Evolutionary conservation across 1,284 basidiomycete species (phyloP).

Genomic region (Leccinum fallax): DNA sequence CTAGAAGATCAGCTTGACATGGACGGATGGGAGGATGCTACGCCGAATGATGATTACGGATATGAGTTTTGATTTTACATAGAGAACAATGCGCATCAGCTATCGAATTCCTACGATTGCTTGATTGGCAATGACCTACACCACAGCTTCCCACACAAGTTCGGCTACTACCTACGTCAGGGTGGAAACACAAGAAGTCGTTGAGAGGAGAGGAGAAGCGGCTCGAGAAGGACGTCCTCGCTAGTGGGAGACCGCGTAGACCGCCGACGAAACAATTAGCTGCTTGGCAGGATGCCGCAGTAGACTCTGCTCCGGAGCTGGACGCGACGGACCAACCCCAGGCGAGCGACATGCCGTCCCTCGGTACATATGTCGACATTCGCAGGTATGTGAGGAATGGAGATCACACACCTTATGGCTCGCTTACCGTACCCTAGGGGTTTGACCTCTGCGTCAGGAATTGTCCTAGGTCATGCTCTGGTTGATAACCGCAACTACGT

Average conservation of each 20-base stretch:
- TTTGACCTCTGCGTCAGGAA: constrained; percentile 42
- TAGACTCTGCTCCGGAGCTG: constrained; percentile 6
- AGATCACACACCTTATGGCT: constrained; percentile 1
- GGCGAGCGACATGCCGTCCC: constrained; percentile 18
- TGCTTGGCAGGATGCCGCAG: constrained; percentile 26
- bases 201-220: constrained; percentile 37
- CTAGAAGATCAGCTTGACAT: no score
- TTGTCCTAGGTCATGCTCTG: constrained; percentile 48
- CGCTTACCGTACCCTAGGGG: constrained; percentile 43
- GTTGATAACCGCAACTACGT: constrained; percentile 40
- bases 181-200: constrained; percentile 34
- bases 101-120: no score
- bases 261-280: constrained; percentile 22
- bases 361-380: constrained; percentile 63
- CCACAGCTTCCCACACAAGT: no score
- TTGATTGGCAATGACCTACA: no score
- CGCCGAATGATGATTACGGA: no score
- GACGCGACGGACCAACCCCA: constrained; percentile 23
- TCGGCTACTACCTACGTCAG: constrained; percentile 22
- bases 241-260: constrained; percentile 4
- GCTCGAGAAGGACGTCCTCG: constrained; percentile 24
- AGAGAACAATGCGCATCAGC: no score
- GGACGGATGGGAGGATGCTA: no score
- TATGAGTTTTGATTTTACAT: no score
- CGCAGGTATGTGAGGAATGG: constrained; percentile 47